Percentiles rank a stretch among this genome's conserved stretches.
phyloP scores from a whole-genome alignment of 192 early-diverging fungal species.

The Obelidium mucronatum region DNA sequence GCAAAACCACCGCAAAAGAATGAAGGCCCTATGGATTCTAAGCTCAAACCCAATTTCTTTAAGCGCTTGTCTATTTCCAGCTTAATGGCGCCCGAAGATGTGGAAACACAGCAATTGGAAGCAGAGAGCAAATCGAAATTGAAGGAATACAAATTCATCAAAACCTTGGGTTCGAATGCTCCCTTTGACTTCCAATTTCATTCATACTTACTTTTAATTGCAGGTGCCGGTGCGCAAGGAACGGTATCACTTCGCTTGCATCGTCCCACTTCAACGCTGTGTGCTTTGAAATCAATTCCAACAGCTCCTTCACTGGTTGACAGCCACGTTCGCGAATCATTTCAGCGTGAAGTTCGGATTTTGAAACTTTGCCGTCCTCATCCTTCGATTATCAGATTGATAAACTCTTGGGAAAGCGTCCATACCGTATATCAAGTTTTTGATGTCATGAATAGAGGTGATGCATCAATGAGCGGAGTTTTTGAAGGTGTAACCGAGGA shows the following conservation, averaged over 20 bases:
- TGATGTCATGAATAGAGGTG: slow-evolving; percentile 23
- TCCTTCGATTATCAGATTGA: slow-evolving; percentile 15
- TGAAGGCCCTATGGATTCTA: not conserved
- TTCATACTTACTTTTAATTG: not conserved
- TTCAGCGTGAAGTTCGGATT: slow-evolving; percentile 33
- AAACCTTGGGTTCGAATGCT: slow-evolving; percentile 16
- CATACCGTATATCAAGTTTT: slow-evolving; percentile 32
- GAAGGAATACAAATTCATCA: slow-evolving; percentile 38
- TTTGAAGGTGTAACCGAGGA: slow-evolving; percentile 13
- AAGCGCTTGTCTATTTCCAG: not conserved
- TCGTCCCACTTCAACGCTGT: slow-evolving; percentile 2
- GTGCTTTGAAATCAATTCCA: slow-evolving; percentile 35
- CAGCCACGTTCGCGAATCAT: slow-evolving; percentile 16
- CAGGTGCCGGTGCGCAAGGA: slow-evolving; percentile 37
- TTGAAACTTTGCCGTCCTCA: not conserved
- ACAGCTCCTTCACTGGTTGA: slow-evolving; percentile 10
- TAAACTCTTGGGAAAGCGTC: slow-evolving; percentile 21
- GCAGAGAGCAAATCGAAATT: not conserved
- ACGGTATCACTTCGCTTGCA: slow-evolving; percentile 30
- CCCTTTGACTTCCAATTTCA: not conserved
- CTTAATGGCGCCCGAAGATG: not conserved
- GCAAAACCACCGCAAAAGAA: not conserved
- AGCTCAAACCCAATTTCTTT: not conserved
- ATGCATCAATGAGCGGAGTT: not conserved
- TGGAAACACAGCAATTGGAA: not conserved